Conservation (phyloP, 108 stramenopile genomes). For the Skeletonema marinoi region DNA sequence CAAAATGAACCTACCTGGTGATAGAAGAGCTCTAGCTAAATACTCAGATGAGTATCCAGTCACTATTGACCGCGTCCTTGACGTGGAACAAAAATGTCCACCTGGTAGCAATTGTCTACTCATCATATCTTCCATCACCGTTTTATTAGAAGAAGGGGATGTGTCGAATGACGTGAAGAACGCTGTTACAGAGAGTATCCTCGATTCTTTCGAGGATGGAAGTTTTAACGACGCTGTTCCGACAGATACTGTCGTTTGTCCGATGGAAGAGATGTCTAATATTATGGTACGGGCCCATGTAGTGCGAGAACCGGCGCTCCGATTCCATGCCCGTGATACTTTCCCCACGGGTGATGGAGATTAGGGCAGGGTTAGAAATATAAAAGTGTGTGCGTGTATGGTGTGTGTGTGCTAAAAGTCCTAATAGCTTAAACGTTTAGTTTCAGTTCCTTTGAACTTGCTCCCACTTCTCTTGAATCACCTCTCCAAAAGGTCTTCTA, state of each 20-base stretch:
- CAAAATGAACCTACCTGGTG: background rate
- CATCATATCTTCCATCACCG: conserved; percentile 36
- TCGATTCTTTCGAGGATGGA: conserved; percentile 39
- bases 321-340: background rate
- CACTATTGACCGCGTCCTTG: conserved; percentile 46
- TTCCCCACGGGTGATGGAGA: background rate
- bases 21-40: conserved; percentile 15
- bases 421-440: too few relatives aligned
- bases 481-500: conserved; percentile 20
- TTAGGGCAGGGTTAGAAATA: too few relatives aligned
- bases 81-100: conserved; percentile 23
- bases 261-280: background rate
- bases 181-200: conserved; percentile 43
- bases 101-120: conserved; percentile 32
- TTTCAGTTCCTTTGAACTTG: conserved; percentile 50
- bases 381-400: too few relatives aligned
- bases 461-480: conserved; percentile 48
- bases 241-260: conserved; percentile 37
- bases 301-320: background rate
- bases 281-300: background rate
- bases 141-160: conserved; percentile 62
- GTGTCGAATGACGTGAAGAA: conserved; percentile 34
- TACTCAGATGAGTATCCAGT: conserved; percentile 52
- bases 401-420: too few relatives aligned
- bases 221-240: conserved; percentile 52